Conservation (phyloP, 164 flowering plant species). For the Sextonia rubra region DNA sequence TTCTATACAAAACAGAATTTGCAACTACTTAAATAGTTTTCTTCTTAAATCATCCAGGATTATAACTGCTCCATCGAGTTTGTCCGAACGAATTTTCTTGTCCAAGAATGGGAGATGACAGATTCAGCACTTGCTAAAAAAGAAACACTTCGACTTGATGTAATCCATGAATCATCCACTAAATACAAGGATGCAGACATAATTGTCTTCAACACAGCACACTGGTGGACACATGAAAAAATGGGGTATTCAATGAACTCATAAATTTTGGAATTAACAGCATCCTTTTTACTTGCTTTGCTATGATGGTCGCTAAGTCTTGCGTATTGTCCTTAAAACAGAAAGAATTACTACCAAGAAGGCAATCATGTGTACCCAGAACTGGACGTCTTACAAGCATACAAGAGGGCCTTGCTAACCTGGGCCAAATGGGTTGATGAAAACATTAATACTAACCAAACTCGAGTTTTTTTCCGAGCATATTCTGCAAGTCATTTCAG, state of each 20-base stretch:
- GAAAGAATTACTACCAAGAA: conserved; percentile 18
- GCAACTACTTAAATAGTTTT: neutral
- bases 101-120: conserved; percentile 41
- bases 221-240: too few relatives aligned
- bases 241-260: too few relatives aligned
- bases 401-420: conserved; percentile 40
- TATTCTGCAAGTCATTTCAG: conserved; percentile 48
- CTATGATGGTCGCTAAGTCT: neutral
- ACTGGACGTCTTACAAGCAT: conserved; percentile 29
- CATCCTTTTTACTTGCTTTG: neutral
- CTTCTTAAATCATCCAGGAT: conserved; percentile 23
- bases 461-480: conserved; percentile 40
- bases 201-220: too few relatives aligned
- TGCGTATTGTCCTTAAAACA: neutral
- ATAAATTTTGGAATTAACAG: neutral
- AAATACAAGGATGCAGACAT: too few relatives aligned
- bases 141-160: conserved; percentile 48
- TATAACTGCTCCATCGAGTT: conserved; percentile 44
- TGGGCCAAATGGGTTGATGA: conserved; percentile 61
- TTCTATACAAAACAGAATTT: neutral
- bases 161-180: conserved; percentile 24
- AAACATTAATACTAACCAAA: conserved; percentile 28
- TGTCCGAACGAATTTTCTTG: conserved; percentile 36
- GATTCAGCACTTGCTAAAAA: conserved; percentile 33
- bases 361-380: too few relatives aligned